Evolutionary conservation across 768 basidiomycete genomes (phyloP).

Genomic region (Boletus sensibilis): DNA sequence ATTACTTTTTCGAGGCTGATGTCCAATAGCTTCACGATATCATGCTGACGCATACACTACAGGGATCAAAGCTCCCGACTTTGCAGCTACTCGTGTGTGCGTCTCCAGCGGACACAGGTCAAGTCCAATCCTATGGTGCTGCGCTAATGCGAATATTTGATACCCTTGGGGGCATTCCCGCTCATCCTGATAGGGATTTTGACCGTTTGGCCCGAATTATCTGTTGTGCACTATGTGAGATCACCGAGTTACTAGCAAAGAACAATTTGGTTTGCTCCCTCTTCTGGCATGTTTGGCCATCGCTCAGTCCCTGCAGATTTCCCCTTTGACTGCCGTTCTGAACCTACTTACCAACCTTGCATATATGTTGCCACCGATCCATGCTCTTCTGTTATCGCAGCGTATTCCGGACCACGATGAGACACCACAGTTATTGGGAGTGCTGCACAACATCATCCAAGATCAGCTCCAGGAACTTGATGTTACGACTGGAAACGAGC

Average conservation of each 20-base stretch:
- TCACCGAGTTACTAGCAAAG: slow-evolving; percentile 38
- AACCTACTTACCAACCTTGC: slow-evolving; percentile 49
- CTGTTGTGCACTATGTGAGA: slow-evolving; percentile 39
- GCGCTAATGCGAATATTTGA: slow-evolving; percentile 41
- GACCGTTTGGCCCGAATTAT: slow-evolving; percentile 24
- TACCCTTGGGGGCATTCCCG: slow-evolving; percentile 26
- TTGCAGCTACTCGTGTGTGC: slow-evolving; percentile 53
- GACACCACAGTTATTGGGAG: slow-evolving; percentile 36
- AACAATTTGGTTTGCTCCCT: slow-evolving; percentile 41
- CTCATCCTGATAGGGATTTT: slow-evolving; percentile 21
- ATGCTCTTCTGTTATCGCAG: slow-evolving; percentile 36
- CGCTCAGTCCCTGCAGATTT: slow-evolving; percentile 36
- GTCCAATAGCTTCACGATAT: slow-evolving; percentile 53
- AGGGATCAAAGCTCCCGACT: slow-evolving; percentile 40
- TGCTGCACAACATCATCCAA: slow-evolving; percentile 43
- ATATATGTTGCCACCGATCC: slow-evolving; percentile 50
- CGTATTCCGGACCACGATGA: slow-evolving; percentile 24
- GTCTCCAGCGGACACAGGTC: slow-evolving; percentile 24
- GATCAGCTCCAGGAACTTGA: slow-evolving; percentile 38
- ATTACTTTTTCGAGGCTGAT: slow-evolving; percentile 2
- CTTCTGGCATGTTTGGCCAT: neutral
- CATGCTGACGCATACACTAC: slow-evolving; percentile 55
- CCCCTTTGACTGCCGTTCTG: slow-evolving; percentile 49
- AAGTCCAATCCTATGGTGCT: slow-evolving; percentile 38
- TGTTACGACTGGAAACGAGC: slow-evolving; percentile 27